Evolutionary conservation across 2,329 filamentous ascomycete genomes (phyloP), one percentile per base, ranked within the genome.

Genomic region (Trichoderma koningiopsis): DNA sequence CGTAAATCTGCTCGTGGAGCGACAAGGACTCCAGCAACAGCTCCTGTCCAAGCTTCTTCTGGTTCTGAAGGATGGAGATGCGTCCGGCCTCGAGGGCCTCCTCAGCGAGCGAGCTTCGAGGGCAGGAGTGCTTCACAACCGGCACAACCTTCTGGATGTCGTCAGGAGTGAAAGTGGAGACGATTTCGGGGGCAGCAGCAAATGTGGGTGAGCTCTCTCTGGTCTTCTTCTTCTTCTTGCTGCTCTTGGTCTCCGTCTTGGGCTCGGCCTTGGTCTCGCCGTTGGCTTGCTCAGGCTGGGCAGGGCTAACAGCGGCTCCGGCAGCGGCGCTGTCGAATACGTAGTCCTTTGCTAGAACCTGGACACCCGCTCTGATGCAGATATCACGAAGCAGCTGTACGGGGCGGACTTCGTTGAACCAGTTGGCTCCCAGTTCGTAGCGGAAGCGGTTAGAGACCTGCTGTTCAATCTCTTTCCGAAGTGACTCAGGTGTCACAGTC

Each of bases 1-100:
- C 96, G 76, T 99, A 99, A 74, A 99, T 98, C 81, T 99, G 96
- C 84, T 99, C 96, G 77, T 99, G 95, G 55, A 99, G 85, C 57
- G 96, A 97, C 71, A 99, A 84, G 47, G 94, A 97, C 81, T 99
- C 96, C n/a, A 98, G 84, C 35, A 99, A 87, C 68, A 99, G 87
- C 80, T 99, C 96, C 81, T 97, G 94, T 52, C 96, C 96, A 57
- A 99, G 88, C 81, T 97, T 96, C 83, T 92, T 95, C 84, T 99
- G 94, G 78, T 93, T 91, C 79, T 98, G 95, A 75, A 96, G 89
- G 71, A 99, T 90, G n/a, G 95, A 97, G 77, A 99, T 95, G 65
- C 94, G 92, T 29, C 96, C 96, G 69, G 95, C 96, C 80, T 99
- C 96, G 55, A 99, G 85, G 16, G 96, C 95, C 82, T 99, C 96